These are phyloP conservation scores for Pichia phayaonensis DNA, from an alignment of 805 yeast genomes.

Conservation along the genomic window DNA sequence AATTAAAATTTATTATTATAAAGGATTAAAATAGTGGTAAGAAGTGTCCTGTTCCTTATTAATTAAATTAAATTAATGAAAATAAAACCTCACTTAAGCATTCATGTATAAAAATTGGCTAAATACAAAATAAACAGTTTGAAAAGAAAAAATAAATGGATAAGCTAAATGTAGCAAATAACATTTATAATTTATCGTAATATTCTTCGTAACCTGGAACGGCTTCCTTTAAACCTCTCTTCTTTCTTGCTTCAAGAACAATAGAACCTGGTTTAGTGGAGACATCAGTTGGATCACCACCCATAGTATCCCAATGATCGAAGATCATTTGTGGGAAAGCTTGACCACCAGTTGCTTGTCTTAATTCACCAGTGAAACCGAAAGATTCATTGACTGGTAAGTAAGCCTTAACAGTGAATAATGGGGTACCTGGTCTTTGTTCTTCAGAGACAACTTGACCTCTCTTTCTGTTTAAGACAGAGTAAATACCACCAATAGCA, in stretches of 20 bases:
- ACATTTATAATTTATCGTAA: conserved; percentile 77
- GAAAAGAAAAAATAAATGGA: conserved; percentile 3
- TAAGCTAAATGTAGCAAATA: neutral
- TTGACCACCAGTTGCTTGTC: conserved; percentile 99
- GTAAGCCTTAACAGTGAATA: conserved; percentile 99
- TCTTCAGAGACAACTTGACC: conserved; percentile 99
- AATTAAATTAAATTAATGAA: neutral
- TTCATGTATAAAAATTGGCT: conserved; percentile 5
- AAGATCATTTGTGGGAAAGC: conserved; percentile 99
- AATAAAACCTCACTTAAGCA: conserved; percentile 1
- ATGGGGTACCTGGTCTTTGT: conserved; percentile 99
- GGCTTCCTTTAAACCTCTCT: conserved; percentile 93
- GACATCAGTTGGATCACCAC: conserved; percentile 91
- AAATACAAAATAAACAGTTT: conserved; percentile 12
- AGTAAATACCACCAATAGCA: conserved; percentile 99
- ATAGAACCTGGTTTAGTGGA: conserved; percentile 56
- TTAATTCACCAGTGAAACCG: conserved; percentile 99
- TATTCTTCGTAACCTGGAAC: conserved; percentile 99
- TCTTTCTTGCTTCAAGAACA: conserved; percentile 66
- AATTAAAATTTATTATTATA: neutral
- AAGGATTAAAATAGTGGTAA: neutral
- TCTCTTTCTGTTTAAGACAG: conserved; percentile 98
- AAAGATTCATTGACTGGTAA: conserved; percentile 99
- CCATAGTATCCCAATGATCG: conserved; percentile 94
- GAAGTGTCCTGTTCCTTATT: neutral